Evolutionary conservation across 345 rosid genomes (phyloP), one percentile per base, ranked within the genome.

Genomic region (Arabis hirsuta): DNA sequence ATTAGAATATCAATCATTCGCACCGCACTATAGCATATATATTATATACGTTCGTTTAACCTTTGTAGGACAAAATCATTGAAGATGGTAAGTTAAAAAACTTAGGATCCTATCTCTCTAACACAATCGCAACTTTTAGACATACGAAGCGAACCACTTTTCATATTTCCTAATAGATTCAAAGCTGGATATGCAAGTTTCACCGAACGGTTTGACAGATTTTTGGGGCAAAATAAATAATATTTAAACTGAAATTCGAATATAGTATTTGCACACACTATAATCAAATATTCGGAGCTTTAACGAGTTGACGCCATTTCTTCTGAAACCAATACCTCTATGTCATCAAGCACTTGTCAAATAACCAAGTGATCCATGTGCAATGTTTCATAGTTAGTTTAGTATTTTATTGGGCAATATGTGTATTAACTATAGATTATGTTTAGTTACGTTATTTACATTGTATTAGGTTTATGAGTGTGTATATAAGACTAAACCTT

Each of bases 41-140:
- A 59, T 42, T 47, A 46, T 34, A 50, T 45, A 47, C 43, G 51
- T 65, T 11, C 12, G 27, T 14, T 67, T 55, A 55, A 50, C n/a
- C 65, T 62, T 69, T 62, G 39, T 45, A 55, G 2, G 72, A 63
- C 65, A 76, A 63, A 69, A 69, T 69, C 75, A 76, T 76, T 69
- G 70, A 10, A 31, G 66, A n/a, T 63, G 75, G 66, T 62, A 47
- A 69, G 60, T 20, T 6, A 46, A 56, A 56, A 54, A 69, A 62
- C 79, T 76, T 76, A 63, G 79, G 79, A 76, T 76, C 39, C 79
- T 55, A 46, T 76, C 22, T 55, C 59, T 64, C 26, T 11, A 38
- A 69, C 57, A 55, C 38, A 39, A 16, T 12, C 8, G 43, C 70
- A 76, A 60, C 55, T 72, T 72, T 43, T 38, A 44, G 26, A 55